Base-by-base conservation (phyloP, 176 grass and related monocot species). In the Chrysopogon serrulatus region DNA sequence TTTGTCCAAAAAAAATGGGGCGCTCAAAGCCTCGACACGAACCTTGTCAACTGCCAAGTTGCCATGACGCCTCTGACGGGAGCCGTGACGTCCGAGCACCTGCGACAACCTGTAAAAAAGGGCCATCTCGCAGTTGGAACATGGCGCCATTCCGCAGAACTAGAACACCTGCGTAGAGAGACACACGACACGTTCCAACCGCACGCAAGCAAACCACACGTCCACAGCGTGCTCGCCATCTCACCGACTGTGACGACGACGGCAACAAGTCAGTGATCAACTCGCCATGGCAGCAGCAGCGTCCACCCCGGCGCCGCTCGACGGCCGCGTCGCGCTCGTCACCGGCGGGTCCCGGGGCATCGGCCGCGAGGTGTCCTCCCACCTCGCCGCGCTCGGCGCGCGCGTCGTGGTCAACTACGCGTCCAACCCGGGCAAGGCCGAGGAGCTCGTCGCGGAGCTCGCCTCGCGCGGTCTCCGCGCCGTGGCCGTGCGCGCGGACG, bases 281-380 rank as follows among this genome's bases (percentile, higher is more conserved):
- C 23, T 30, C 16, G 75, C 54, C 53, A 62, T 78, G 75, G 75
- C 75, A 62, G 75, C 75, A 62, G 75, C 23, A 24, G 13, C 34
- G 26, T 73, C 68, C 7, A 42, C 53, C n/a, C 1, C 37, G 41
- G 31, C 59, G 14, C 92, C 88, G 16, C 92, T 91, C n/a, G 77
- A 60, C 4, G 92, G 87, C 34, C 87, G 92, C 40, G 79, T 86
- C 6, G 90, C 90, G 12, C 78, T 94, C 37, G 80, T 91, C 43
- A 94, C 89, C 5, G 89, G 92, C 42, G 89, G 79, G 3, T 91
- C 92, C 21, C 89, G 86, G 1, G 92, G 92, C 62, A 91, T 94
- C 79, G 92, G 89, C 35, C 83, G 89, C 33, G 84, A 80, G 62
- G 86, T 94, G 14, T 77, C 77, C 8, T 62, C 70, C 56, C 87